Conservation (phyloP, 805 yeast species). For the Suhomyces prunicola region DNA sequence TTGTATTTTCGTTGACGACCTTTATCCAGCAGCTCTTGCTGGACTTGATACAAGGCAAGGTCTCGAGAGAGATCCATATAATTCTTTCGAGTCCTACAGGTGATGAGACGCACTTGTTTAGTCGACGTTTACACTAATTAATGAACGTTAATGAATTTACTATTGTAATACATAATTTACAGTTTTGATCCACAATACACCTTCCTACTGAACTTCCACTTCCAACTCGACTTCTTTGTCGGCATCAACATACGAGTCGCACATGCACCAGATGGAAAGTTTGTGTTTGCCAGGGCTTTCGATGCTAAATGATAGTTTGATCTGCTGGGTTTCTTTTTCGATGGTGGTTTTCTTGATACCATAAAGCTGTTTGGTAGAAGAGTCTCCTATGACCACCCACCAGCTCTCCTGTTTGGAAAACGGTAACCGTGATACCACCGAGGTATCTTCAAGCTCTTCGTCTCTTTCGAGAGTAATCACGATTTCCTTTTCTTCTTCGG, state of each 20-base stretch:
- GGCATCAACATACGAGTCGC: conserved; percentile 90
- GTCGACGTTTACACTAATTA: not conserved
- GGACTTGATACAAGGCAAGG: not conserved
- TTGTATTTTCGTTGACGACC: not conserved
- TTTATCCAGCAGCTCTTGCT: not conserved
- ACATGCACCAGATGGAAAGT: conserved; percentile 76
- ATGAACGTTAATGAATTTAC: not conserved
- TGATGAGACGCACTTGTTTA: not conserved
- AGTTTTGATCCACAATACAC: not conserved
- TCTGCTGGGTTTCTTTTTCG: conserved; percentile 48
- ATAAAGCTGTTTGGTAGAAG: conserved; percentile 54
- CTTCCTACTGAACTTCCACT: conserved; percentile 35
- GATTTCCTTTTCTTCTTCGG: conserved; percentile 49
- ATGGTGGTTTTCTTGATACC: conserved; percentile 68
- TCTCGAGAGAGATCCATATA: not conserved
- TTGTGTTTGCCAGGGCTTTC: conserved; percentile 60
- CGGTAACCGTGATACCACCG: conserved; percentile 65
- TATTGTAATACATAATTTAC: not conserved
- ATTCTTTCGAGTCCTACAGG: not conserved
- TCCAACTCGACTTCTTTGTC: conserved; percentile 74
- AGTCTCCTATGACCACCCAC: conserved; percentile 88
- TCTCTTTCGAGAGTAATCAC: conserved; percentile 58
- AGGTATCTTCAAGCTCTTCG: conserved; percentile 69
- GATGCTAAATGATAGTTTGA: conserved; percentile 53
- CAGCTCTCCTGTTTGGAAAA: conserved; percentile 60